Evolutionary conservation across 2,329 filamentous ascomycete species (phyloP), one percentile per base, ranked within the genome.

Genomic region (Colletotrichum euphorbiae): DNA sequence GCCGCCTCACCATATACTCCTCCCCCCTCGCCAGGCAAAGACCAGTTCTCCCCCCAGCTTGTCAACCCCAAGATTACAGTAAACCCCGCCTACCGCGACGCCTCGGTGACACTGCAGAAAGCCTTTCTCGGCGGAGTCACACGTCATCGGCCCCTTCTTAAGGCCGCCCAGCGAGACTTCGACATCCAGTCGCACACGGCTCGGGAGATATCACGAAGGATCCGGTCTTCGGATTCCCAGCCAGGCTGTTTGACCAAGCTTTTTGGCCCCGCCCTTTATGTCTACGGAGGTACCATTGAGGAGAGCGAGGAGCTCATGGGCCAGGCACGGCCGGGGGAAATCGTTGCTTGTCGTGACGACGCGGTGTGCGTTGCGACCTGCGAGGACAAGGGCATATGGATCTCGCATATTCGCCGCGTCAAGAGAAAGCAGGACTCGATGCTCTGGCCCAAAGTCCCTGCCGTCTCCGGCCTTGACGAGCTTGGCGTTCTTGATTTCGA

Each of bases 271-370:
- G 77, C 69, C 56, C 71, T 82, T 13, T 82, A 81, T 54, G 60
- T 82, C 13, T 82, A 82, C 60, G 80, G 80, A 21, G 80, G 80
- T n/a, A 70, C 72, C 12, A 70, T 81, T n/a, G 80, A 82, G 28
- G 75, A 78, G 31, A 71, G 70, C 0, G 62, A 71, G 6, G 62
- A 72, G 66, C 17, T 72, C 62, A 9, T 56, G 5, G 45, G 50
- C 17, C 68, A 68, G 7, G 9, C 61, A 59, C 28, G 57, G 48
- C 13, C 74, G 66, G 75, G 76, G 4, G 73, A 71, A 9, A 72
- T 81, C 50, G 68, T 81, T 6, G 80, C 77, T 9, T 72, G 75
- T n/a, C 75, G 80, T 7, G 77, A 77, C 56, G 75, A 77, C 19
- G 75, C 76, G 1, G 73, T 77, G 3, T 81, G 80, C 71, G 71